Percentiles rank a stretch among this genome's conserved stretches.
These are phyloP conservation scores for Primulina eburnea DNA, from an alignment of 257 asterid genomes.

Conservation along the genomic window DNA sequence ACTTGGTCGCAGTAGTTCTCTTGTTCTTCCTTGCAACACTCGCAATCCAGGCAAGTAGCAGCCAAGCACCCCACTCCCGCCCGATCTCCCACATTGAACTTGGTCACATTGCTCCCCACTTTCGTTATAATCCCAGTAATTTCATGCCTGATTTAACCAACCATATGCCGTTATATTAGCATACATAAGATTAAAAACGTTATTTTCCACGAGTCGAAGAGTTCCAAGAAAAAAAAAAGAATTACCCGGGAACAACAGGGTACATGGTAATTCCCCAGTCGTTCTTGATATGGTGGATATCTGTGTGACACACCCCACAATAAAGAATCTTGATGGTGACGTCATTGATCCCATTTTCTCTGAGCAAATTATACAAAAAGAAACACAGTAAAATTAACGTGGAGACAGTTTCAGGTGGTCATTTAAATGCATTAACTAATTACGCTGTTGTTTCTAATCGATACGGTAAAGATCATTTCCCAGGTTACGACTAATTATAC, in stretches of 20 bases:
- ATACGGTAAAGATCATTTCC: no score
- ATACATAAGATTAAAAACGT: no score
- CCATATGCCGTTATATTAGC: background rate
- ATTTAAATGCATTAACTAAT: background rate
- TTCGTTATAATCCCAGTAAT: conserved; percentile 66
- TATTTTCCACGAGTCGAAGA: background rate
- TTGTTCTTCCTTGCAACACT: conserved; percentile 51
- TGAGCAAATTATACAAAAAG: background rate
- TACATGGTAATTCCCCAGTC: conserved; percentile 66
- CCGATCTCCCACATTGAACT: conserved; percentile 62
- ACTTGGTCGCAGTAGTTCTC: conserved; percentile 80
- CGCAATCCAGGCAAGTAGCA: conserved; percentile 76
- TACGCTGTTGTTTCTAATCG: no score
- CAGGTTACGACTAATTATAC: no score
- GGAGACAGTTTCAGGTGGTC: background rate
- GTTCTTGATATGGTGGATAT: conserved; percentile 48
- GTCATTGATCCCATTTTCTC: conserved; percentile 50
- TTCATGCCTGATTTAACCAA: conserved; percentile 55
- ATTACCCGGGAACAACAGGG: conserved; percentile 66
- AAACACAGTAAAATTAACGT: no score
- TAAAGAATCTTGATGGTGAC: conserved; percentile 48
- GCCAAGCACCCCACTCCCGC: conserved; percentile 91
- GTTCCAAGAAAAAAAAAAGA: no score
- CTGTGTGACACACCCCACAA: conserved; percentile 64
- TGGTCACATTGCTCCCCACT: conserved; percentile 70